Conservation (phyloP, 2,329 filamentous ascomycete species). For the Cercospora sp. region DNA sequence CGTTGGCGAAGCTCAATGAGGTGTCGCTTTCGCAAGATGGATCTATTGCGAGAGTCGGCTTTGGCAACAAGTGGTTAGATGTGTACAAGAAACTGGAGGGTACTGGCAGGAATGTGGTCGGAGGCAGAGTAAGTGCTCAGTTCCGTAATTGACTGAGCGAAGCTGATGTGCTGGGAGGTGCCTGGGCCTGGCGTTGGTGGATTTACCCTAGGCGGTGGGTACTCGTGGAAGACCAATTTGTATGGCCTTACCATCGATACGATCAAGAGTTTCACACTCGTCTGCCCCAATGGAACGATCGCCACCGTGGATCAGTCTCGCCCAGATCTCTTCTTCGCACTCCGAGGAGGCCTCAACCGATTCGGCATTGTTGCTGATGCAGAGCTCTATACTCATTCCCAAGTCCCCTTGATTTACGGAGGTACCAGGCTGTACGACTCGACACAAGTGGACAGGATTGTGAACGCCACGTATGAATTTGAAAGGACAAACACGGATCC, state of each 20-base stretch:
- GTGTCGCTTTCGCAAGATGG: slow-evolving; percentile 9
- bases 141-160: neutral
- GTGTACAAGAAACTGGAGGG: slow-evolving; percentile 19
- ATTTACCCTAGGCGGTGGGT: slow-evolving; percentile 17
- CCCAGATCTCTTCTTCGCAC: slow-evolving; percentile 16
- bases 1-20: slow-evolving; percentile 13
- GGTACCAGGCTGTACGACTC: slow-evolving; percentile 8
- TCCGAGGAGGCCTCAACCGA: slow-evolving; percentile 14
- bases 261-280: slow-evolving; percentile 6
- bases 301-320: neutral
- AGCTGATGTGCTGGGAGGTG: slow-evolving; percentile 5
- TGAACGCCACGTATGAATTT: slow-evolving; percentile 13
- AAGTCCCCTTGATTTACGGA: slow-evolving; percentile 13
- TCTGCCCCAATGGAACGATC: slow-evolving; percentile 17
- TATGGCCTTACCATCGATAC: slow-evolving; percentile 17
- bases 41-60: slow-evolving; percentile 10
- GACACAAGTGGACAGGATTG: neutral
- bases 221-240: slow-evolving; percentile 17
- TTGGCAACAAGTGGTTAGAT: slow-evolving; percentile 14
- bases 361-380: slow-evolving; percentile 15
- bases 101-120: slow-evolving; percentile 14
- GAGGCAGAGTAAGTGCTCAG: slow-evolving; percentile 7
- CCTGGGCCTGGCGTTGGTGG: slow-evolving; percentile 19
- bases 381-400: slow-evolving; percentile 5
- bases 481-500: slow-evolving; percentile 8